phyloP scores from a whole-genome alignment of 2,329 filamentous ascomycete genomes.

The Diaporthe vaccinii region DNA sequence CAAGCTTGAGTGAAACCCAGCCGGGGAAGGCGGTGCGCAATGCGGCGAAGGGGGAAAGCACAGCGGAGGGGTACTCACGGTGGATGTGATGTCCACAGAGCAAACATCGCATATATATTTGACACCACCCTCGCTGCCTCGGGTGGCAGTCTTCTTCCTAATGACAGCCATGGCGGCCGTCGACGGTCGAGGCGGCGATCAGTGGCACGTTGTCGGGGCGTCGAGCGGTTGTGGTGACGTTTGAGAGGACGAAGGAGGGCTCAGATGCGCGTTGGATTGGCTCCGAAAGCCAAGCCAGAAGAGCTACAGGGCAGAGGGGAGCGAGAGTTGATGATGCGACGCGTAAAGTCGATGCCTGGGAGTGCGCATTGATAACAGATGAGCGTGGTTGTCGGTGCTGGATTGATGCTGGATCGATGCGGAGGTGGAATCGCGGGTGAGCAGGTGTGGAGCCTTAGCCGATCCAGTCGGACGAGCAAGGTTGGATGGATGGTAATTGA shows the following conservation, averaged over 20 bases:
- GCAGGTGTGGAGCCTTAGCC: conserved; percentile 26
- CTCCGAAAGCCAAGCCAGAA: not conserved
- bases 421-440: conserved; percentile 24
- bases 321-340: conserved; percentile 13
- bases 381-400: conserved; percentile 7
- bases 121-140: conserved; percentile 87
- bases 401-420: conserved; percentile 15
- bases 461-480: not conserved
- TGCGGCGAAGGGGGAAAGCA: not conserved
- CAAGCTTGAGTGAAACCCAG: conserved; percentile 11
- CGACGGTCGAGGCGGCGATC: conserved; percentile 29
- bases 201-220: not conserved
- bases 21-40: not conserved
- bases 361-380: conserved; percentile 18
- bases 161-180: conserved; percentile 83
- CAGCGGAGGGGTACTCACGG: conserved; percentile 71
- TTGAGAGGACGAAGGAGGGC: not conserved
- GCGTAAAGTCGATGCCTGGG: conserved; percentile 9
- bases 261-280: not conserved
- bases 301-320: not conserved
- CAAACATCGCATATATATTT: conserved; percentile 99
- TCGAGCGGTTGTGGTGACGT: not conserved
- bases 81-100: conserved; percentile 96
- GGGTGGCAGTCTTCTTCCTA: conserved; percentile 91
- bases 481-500: not conserved